Evolutionary conservation across 176 grass and related monocot genomes (phyloP).

Genomic region (Ensete glaucum): DNA sequence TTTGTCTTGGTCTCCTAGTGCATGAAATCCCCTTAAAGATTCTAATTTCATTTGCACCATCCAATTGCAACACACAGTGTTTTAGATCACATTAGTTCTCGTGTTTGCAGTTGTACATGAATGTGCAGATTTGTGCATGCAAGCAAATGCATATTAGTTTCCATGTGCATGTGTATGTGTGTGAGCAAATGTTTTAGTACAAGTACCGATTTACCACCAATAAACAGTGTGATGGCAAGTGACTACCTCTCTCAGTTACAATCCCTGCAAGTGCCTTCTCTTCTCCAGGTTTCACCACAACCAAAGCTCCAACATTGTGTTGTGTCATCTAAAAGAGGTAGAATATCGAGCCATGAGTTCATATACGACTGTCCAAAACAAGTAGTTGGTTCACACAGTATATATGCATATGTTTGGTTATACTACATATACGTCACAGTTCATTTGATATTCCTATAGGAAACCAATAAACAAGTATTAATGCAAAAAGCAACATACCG

Average conservation of each 20-base stretch:
- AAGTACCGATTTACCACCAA: not conserved
- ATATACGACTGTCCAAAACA: not conserved
- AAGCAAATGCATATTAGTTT: not conserved
- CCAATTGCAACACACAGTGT: too few species aligned
- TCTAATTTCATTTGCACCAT: too few species aligned
- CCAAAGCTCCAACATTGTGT: conserved; percentile 93
- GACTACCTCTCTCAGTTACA: conserved; percentile 94
- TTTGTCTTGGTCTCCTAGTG: not conserved
- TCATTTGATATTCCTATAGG: not conserved
- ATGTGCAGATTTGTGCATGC: not conserved
- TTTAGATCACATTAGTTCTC: not conserved
- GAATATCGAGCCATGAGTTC: conserved; percentile 4
- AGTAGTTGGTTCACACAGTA: not conserved
- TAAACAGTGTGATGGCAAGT: not conserved
- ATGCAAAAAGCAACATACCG: conserved; percentile 33
- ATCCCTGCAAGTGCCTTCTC: conserved; percentile 75
- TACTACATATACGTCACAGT: not conserved
- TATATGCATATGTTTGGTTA: not conserved
- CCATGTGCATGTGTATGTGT: not conserved
- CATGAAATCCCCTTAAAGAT: not conserved
- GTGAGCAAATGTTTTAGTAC: not conserved
- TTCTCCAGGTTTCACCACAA: conserved; percentile 79
- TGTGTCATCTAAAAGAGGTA: conserved; percentile 66
- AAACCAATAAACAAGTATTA: not conserved
- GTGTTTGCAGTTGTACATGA: not conserved